These are phyloP conservation scores for Onygena corvina DNA, from an alignment of 2,329 filamentous ascomycete genomes.

Conservation along the genomic window DNA sequence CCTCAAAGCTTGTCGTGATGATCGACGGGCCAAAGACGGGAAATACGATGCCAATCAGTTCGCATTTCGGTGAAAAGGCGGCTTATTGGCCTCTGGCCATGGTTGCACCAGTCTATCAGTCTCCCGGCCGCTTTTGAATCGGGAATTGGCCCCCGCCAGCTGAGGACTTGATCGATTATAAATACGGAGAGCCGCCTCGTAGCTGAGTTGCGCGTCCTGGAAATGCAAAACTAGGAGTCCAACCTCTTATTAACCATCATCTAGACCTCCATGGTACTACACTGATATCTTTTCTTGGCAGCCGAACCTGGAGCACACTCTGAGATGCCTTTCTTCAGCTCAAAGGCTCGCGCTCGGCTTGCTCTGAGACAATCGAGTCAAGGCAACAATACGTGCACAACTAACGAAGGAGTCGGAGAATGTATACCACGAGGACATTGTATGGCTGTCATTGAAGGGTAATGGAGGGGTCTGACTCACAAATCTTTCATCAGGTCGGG, in stretches of 20 bases:
- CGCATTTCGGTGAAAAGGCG: neutral
- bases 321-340: conserved; percentile 1
- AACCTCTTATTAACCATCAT: no score
- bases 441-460: neutral
- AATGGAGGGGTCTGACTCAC: neutral
- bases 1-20: neutral
- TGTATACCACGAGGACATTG: neutral
- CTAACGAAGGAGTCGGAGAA: conserved; percentile 3
- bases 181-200: neutral
- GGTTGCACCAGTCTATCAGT: neutral
- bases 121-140: no score
- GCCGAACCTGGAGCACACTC: no score
- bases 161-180: neutral
- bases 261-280: no score
- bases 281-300: no score
- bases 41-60: neutral
- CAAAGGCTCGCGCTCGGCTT: neutral
- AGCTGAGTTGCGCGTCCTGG: no score
- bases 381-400: conserved; percentile 3
- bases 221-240: no score
- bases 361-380: neutral
- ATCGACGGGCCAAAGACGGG: neutral
- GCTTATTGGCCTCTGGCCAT: neutral
- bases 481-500: neutral
- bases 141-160: neutral